A percentile compares a stretch with the other conserved stretches of the same genome.
phyloP scores from a whole-genome alignment of 2,329 filamentous ascomycete genomes.

The Ophidiomyces ophidiicola region DNA sequence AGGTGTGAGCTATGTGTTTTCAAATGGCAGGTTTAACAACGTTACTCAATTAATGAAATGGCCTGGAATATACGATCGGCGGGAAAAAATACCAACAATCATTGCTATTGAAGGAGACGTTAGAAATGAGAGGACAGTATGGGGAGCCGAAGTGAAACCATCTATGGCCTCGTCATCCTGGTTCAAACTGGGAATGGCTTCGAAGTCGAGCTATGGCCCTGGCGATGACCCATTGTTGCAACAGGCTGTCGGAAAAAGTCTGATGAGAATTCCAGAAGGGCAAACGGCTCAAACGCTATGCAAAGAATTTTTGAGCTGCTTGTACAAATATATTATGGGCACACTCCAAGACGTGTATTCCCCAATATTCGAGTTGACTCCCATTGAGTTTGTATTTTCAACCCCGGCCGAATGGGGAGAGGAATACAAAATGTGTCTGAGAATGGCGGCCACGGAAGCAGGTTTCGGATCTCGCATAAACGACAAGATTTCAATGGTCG shows the following conservation, averaged over 20 bases:
- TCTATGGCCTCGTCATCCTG: slow-evolving; percentile 11
- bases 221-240: slow-evolving; percentile 14
- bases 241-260: slow-evolving; percentile 7
- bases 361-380: background rate
- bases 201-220: background rate
- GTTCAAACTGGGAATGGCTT: slow-evolving; percentile 17
- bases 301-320: slow-evolving; percentile 11
- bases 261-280: slow-evolving; percentile 14
- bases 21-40: background rate
- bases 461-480: slow-evolving; percentile 11
- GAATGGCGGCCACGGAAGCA: slow-evolving; percentile 12
- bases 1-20: slow-evolving; percentile 10
- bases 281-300: slow-evolving; percentile 13
- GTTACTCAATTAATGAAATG: slow-evolving; percentile 11
- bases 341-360: background rate
- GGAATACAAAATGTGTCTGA: slow-evolving; percentile 9
- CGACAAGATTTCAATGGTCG: slow-evolving; percentile 14
- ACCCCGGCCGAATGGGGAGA: slow-evolving; percentile 16
- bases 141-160: slow-evolving; percentile 13
- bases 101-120: slow-evolving; percentile 13
- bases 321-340: slow-evolving; percentile 13
- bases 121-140: slow-evolving; percentile 26
- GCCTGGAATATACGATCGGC: slow-evolving; percentile 10
- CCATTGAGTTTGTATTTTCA: slow-evolving; percentile 15
- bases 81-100: slow-evolving; percentile 13